phyloP scores from a whole-genome alignment of 495 filamentous ascomycete genomes.

The Neurospora sp. region DNA sequence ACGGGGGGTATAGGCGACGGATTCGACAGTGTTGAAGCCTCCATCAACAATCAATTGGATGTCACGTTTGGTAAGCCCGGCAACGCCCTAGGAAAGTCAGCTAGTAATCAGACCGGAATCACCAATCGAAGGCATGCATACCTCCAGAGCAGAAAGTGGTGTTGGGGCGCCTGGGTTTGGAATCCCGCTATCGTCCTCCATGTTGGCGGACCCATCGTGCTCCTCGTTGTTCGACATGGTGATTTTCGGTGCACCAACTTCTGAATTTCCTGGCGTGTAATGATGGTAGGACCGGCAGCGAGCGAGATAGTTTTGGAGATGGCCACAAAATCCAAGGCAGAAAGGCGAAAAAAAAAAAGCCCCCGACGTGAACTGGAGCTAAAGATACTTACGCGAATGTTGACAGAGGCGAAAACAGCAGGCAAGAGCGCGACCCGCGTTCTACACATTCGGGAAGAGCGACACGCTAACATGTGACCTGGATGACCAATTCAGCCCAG shows the following conservation, averaged over 20 bases:
- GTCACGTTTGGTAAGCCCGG: conserved; percentile 84
- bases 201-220: conserved; percentile 30
- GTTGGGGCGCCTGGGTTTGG: conserved; percentile 89
- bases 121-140: conserved; percentile 24
- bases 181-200: conserved; percentile 33
- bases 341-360: neutral
- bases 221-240: conserved; percentile 27
- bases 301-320: neutral
- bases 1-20: conserved; percentile 88
- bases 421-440: conserved; percentile 14
- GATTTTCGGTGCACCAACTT: neutral
- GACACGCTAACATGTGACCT: conserved; percentile 20
- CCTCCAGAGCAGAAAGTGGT: conserved; percentile 82
- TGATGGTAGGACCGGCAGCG: neutral
- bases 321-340: neutral
- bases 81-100: conserved; percentile 49
- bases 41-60: conserved; percentile 88
- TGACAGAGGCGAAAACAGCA: conserved; percentile 10
- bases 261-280: neutral
- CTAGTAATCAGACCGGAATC: neutral
- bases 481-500: neutral
- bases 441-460: neutral
- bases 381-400: conserved; percentile 2
- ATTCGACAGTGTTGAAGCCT: conserved; percentile 89
- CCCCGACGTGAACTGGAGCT: neutral